Base-by-base conservation (phyloP, 2,329 filamentous ascomycete species). In the Scleromitrula shiraiana region DNA sequence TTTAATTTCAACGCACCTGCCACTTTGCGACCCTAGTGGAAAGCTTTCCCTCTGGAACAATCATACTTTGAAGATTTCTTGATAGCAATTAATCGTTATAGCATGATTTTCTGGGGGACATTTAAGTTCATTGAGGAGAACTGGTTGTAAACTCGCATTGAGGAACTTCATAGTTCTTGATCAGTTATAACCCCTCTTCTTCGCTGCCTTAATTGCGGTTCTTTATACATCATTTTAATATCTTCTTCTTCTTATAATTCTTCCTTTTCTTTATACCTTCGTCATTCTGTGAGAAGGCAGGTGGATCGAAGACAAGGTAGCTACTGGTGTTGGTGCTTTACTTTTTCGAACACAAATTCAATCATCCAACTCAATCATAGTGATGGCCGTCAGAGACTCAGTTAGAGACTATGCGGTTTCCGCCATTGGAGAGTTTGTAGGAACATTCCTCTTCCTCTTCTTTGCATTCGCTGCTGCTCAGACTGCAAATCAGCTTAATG, bases 381-480 rank as follows among this genome's bases (percentile, higher is more conserved):
- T 14, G 14, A 47, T 47, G 45, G 22, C 22, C 6, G 20, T 35
- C n/a, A 33, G 14, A 23, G 24, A 14, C 6, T 14, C 33, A 36
- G 24, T 27, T 15, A 49, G 40, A 40, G 67, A 68, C 49, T 69
- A 73, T 50, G 42, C 68, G 41, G 64, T 74, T 42, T 71, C 70
- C 19, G 63, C 67, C 33, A 45, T 69, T 7, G 70, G 69, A 24
- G 73, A 76, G 57, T 73, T 75, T 29, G 63, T 72, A 12, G 73
- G 73, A 19, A 77, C 73, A 0, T 70, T 71, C 41, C 50, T 66
- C 48, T 62, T 60, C 44, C 50, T 60, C 43, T 50, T 58, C 52
- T 52, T 64, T 56, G 14, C 60, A 23, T 54, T 50, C 15, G 50
- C 33, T 7, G 50, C 59, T 38, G 38, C 59, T 41, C 47, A 58